These are phyloP conservation scores for Nepenthes mirabilis DNA, from an alignment of 148 eudicot species.

Conservation along the genomic window DNA sequence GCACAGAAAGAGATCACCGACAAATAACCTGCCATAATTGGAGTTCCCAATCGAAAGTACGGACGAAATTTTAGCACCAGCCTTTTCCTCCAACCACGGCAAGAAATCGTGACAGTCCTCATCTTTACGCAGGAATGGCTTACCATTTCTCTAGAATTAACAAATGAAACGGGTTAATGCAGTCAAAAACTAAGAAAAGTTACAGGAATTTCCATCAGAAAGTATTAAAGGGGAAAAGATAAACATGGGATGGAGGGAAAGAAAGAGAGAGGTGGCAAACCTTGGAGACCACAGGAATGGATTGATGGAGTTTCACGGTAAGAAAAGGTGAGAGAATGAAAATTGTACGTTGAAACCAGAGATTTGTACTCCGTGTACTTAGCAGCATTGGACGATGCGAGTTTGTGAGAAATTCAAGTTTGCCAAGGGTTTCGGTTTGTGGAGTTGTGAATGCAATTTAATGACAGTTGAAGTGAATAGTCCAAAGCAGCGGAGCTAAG, in stretches of 20 bases:
- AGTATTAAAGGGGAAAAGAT: not conserved
- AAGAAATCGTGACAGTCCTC: conserved; percentile 44
- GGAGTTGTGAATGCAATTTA: too few species aligned
- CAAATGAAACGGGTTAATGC: not conserved
- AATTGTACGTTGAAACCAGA: conserved; percentile 1
- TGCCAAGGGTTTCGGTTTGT: too few species aligned
- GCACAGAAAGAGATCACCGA: not conserved
- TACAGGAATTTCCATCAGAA: not conserved
- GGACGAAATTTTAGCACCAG: conserved; percentile 46
- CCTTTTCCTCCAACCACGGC: conserved; percentile 60
- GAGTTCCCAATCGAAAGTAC: conserved; percentile 52
- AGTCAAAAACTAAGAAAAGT: not conserved
- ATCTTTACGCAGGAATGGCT: conserved; percentile 24
- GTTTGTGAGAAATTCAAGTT: too few species aligned
- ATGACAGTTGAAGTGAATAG: too few species aligned
- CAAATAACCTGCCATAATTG: conserved; percentile 37
- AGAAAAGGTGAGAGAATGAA: conserved; percentile 8
- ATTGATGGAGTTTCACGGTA: conserved; percentile 11
- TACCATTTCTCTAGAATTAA: not conserved
- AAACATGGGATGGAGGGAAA: not conserved
- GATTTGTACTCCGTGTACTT: conserved; percentile 1
- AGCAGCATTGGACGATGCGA: conserved; percentile 1
- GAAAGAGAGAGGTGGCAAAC: conserved; percentile 2
- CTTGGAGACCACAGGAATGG: conserved; percentile 4
- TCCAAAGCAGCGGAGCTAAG: too few species aligned